phyloP scores from a whole-genome alignment of 345 rosid genomes.

The Moringa oleifera region DNA sequence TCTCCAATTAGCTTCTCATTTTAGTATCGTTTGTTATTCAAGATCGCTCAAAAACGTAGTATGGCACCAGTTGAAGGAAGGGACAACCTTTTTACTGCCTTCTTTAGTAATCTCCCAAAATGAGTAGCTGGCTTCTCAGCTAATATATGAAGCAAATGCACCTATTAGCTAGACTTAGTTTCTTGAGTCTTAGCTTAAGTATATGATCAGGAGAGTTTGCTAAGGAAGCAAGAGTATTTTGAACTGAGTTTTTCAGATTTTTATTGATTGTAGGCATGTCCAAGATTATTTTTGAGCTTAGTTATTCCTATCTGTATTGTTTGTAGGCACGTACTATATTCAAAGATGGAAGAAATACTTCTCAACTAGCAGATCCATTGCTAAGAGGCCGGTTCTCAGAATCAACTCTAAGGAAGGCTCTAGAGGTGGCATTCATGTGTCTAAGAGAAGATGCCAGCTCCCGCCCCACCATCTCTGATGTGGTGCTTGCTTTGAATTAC shows the following conservation, averaged over 20 bases:
- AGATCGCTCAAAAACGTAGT: no score
- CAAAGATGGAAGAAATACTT: conserved; percentile 16
- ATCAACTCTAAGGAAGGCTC: conserved; percentile 30
- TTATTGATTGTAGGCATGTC: no score
- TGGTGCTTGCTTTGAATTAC: conserved; percentile 43
- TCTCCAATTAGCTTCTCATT: no score
- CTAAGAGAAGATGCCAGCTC: conserved; percentile 32
- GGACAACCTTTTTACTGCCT: background rate
- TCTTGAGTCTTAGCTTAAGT: no score
- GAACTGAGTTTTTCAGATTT: no score
- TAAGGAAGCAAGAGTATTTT: background rate
- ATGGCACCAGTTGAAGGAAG: no score
- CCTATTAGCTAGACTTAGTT: no score
- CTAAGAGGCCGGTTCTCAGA: conserved; percentile 31
- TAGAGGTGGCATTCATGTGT: conserved; percentile 54
- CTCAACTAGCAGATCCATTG: conserved; percentile 44
- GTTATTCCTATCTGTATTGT: background rate
- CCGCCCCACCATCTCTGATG: conserved; percentile 49
- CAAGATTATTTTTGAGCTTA: background rate
- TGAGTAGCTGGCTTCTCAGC: no score
- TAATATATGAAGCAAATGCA: no score
- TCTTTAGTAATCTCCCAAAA: background rate
- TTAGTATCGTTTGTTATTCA: no score
- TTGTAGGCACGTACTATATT: conserved; percentile 34
- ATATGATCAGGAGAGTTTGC: background rate